These are phyloP conservation scores for Peterozyma toletana DNA, from an alignment of 805 yeast species.

Conservation along the genomic window DNA sequence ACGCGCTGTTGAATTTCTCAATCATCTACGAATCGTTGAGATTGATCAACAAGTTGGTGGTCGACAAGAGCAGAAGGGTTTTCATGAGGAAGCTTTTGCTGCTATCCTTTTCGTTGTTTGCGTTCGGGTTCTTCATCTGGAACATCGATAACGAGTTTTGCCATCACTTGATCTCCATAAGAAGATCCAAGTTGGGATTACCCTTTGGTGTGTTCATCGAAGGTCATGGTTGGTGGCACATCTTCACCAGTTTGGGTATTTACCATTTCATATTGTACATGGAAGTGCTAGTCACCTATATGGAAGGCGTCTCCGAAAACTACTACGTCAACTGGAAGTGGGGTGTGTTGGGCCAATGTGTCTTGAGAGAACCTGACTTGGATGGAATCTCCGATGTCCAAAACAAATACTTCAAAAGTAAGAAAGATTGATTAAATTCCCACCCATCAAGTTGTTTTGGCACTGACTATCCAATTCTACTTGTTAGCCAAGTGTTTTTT, in stretches of 20 bases:
- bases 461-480: too few species aligned
- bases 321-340: constrained; percentile 54
- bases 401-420: background rate
- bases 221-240: constrained; percentile 98
- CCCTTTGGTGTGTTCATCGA: constrained; percentile 72
- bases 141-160: constrained; percentile 84
- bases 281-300: constrained; percentile 65
- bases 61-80: constrained; percentile 13
- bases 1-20: constrained; percentile 69
- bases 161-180: constrained; percentile 40
- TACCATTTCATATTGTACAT: constrained; percentile 77
- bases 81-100: constrained; percentile 19
- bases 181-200: constrained; percentile 60
- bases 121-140: constrained; percentile 80
- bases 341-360: constrained; percentile 50
- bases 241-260: constrained; percentile 80
- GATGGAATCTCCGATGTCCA: constrained; percentile 5
- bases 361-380: constrained; percentile 12
- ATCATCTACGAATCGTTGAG: constrained; percentile 53
- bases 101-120: constrained; percentile 35
- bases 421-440: too few species aligned
- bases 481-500: too few species aligned
- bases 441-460: too few species aligned
- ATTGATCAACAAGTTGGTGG: constrained; percentile 16
- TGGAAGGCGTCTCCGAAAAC: constrained; percentile 46